Evolutionary conservation across 1,139 yeast genomes (phyloP).

Genomic region (Suhomyces yuchorum): DNA sequence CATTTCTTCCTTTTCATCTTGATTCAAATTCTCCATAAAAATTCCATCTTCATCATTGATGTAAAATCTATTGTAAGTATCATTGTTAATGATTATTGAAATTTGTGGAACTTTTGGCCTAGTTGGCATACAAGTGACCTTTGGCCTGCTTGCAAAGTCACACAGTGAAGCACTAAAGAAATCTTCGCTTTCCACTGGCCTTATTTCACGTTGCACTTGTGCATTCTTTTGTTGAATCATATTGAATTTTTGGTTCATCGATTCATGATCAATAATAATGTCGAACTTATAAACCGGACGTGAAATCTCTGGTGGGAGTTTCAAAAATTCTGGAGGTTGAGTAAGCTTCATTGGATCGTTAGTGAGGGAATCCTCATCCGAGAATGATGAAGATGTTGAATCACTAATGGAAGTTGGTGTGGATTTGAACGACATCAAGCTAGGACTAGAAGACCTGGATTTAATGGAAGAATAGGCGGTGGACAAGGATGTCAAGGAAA

Average conservation of each 20-base stretch:
- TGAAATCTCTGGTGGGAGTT: constrained; percentile 48
- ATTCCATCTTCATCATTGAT: constrained; percentile 32
- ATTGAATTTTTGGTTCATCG: constrained; percentile 37
- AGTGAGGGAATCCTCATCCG: constrained; percentile 30
- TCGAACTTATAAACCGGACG: constrained; percentile 53
- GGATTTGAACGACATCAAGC: constrained; percentile 45
- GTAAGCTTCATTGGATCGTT: constrained; percentile 14
- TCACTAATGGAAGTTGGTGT: constrained; percentile 46
- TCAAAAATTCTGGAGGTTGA: constrained; percentile 49
- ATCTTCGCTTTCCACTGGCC: constrained; percentile 1
- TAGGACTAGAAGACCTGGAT: constrained; percentile 48
- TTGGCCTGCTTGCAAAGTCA: constrained; percentile 9
- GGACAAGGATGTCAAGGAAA: constrained; percentile 44
- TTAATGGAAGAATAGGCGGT: constrained; percentile 33
- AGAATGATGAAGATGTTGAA: constrained; percentile 34
- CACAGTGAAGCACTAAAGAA: constrained; percentile 19
- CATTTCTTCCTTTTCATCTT: constrained; percentile 17
- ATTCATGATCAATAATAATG: constrained; percentile 45
- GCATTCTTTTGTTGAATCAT: constrained; percentile 22
- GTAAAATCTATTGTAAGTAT: constrained; percentile 34
- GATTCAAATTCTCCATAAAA: constrained; percentile 19
- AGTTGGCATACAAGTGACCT: constrained; percentile 16
- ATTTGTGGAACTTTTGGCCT: constrained; percentile 39
- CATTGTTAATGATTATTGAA: constrained; percentile 38
- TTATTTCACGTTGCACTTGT: constrained; percentile 1